A percentile compares a stretch with the other conserved stretches of the same genome.
These are phyloP conservation scores for Themeda triandra DNA, from an alignment of 176 grass and related monocot genomes.

Conservation along the genomic window DNA sequence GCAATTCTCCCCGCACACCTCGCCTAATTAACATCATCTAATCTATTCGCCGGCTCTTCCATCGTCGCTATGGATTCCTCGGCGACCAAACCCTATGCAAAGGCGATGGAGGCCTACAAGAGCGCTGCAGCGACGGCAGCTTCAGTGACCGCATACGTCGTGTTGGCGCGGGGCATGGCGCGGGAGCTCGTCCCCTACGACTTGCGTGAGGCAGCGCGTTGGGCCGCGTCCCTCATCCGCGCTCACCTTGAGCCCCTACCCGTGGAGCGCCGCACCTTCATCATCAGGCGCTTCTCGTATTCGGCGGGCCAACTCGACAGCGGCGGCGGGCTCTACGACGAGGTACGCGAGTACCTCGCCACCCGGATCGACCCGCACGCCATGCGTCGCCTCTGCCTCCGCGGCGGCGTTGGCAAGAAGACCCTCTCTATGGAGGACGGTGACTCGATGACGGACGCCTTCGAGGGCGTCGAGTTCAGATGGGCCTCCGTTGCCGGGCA, in stretches of 20 bases:
- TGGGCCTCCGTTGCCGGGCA: background rate
- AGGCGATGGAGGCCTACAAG: background rate
- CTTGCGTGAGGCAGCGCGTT: background rate
- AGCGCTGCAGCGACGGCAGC: background rate
- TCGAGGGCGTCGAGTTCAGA: constrained; percentile 10
- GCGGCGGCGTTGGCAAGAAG: background rate
- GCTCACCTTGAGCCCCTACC: background rate
- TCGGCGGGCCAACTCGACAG: too few relatives aligned
- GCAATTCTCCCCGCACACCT: too few relatives aligned
- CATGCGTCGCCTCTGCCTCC: constrained; percentile 7
- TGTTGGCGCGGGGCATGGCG: constrained; percentile 13
- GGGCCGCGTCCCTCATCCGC: background rate
- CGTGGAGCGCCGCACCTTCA: background rate
- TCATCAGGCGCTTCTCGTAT: background rate
- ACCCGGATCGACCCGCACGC: constrained; percentile 2
- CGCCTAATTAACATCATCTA: too few relatives aligned
- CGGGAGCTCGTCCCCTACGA: background rate
- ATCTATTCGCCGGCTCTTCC: too few relatives aligned
- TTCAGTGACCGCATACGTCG: background rate
- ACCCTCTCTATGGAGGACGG: background rate
- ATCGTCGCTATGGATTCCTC: too few relatives aligned
- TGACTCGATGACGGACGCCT: background rate
- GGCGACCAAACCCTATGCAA: too few relatives aligned
- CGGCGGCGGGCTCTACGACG: background rate
- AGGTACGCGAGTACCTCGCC: constrained; percentile 13